These are phyloP conservation scores for Biscogniauxia mediterranea DNA, from an alignment of 2,329 filamentous ascomycete species.

Conservation along the genomic window DNA sequence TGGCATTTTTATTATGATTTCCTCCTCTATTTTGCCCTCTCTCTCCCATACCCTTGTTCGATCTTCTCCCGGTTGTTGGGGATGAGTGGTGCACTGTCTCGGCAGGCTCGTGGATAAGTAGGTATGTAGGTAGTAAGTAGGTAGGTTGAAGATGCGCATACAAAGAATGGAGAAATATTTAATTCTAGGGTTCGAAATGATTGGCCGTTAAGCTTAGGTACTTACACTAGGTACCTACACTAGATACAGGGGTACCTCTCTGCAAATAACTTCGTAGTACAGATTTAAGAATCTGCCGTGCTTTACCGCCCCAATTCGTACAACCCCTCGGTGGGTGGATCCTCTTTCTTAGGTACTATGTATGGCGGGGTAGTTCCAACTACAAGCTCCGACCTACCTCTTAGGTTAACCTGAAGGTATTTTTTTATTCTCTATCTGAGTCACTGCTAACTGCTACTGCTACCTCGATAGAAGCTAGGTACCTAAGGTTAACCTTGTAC, in stretches of 20 bases:
- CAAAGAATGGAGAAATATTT: background rate
- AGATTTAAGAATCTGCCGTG: constrained; percentile 13
- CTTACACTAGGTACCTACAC: too few species aligned
- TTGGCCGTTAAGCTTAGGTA: background rate
- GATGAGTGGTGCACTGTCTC: background rate
- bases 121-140: too few species aligned
- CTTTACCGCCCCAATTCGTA: constrained; percentile 17
- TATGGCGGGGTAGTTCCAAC: constrained; percentile 13
- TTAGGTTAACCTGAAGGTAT: background rate
- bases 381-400: constrained; percentile 3
- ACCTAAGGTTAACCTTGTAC: too few species aligned
- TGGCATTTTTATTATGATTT: constrained; percentile 22
- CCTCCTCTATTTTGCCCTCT: background rate
- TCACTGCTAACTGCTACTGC: too few species aligned
- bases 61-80: background rate
- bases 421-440: too few species aligned
- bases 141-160: background rate
- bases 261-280: too few species aligned
- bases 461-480: too few species aligned
- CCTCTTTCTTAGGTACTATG: constrained; percentile 1
- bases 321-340: background rate
- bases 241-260: too few species aligned
- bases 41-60: background rate
- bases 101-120: background rate
- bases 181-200: background rate